Evolutionary conservation across 768 basidiomycete species (phyloP).

Genomic region (Crepidotus variabilis): DNA sequence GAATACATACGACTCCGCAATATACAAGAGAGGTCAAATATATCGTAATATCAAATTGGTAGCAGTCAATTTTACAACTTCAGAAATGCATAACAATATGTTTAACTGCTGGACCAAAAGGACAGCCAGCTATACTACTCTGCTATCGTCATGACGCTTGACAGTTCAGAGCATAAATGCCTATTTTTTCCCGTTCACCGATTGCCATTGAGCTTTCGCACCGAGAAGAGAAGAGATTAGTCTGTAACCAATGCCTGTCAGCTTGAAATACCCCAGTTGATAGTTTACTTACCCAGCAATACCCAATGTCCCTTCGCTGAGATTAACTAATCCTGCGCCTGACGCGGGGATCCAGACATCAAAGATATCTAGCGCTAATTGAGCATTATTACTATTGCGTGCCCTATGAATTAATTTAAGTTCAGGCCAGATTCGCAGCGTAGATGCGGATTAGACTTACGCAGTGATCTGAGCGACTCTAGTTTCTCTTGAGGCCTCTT

Average conservation of each 20-base stretch:
- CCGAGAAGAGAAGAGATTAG: conserved; percentile 71
- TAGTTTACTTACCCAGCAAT: conserved; percentile 63
- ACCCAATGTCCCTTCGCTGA: conserved; percentile 86
- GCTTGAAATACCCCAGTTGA: background rate
- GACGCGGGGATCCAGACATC: conserved; percentile 92
- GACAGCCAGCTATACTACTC: no score
- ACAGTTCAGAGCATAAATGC: no score
- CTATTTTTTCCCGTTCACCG: conserved; percentile 43
- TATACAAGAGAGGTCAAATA: conserved; percentile 14
- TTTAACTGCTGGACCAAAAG: no score
- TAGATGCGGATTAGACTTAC: conserved; percentile 42
- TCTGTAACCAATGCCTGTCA: conserved; percentile 30
- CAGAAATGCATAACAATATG: no score
- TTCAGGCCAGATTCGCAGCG: background rate
- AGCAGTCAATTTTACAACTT: no score
- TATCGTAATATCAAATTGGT: background rate
- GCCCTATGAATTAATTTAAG: conserved; percentile 35
- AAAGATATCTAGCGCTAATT: conserved; percentile 79
- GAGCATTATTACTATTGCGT: conserved; percentile 63
- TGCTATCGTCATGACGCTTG: no score
- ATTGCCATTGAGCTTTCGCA: conserved; percentile 60
- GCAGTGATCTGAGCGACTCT: conserved; percentile 52
- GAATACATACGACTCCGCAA: conserved; percentile 72
- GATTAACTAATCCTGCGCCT: conserved; percentile 64
- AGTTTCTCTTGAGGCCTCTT: conserved; percentile 62